A percentile compares a stretch with the other conserved stretches of the same genome.
These are phyloP conservation scores for Ceratocystis colombiana DNA, from an alignment of 2,329 filamentous ascomycete genomes.

Conservation along the genomic window DNA sequence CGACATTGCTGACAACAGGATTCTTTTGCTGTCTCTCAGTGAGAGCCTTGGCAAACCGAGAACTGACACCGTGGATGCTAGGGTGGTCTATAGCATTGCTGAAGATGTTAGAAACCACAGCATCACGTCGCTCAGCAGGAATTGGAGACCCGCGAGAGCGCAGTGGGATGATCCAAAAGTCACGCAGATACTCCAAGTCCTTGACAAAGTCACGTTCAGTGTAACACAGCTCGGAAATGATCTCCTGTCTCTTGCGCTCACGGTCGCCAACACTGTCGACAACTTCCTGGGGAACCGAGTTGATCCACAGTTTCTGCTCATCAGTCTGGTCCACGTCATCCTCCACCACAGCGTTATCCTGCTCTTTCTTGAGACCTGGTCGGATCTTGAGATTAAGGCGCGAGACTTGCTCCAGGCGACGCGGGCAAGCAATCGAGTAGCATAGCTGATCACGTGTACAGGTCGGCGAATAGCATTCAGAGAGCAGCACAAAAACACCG, in stretches of 20 bases:
- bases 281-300: slow-evolving; percentile 90
- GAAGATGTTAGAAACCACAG: slow-evolving; percentile 89
- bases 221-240: slow-evolving; percentile 97
- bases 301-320: slow-evolving; percentile 98
- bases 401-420: slow-evolving; percentile 88
- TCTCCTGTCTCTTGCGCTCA: slow-evolving; percentile 95
- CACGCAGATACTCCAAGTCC: slow-evolving; percentile 90
- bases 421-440: slow-evolving; percentile 94
- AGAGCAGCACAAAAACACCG: slow-evolving; percentile 89
- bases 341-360: slow-evolving; percentile 53
- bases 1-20: slow-evolving; percentile 78
- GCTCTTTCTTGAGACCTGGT: slow-evolving; percentile 65
- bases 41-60: slow-evolving; percentile 73
- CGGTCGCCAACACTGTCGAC: slow-evolving; percentile 79
- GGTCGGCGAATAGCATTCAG: slow-evolving; percentile 95
- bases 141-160: slow-evolving; percentile 76
- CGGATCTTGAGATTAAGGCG: slow-evolving; percentile 87
- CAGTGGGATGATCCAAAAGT: slow-evolving; percentile 96
- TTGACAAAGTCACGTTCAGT: slow-evolving; percentile 98
- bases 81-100: slow-evolving; percentile 81
- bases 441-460: slow-evolving; percentile 92
- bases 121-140: slow-evolving; percentile 74
- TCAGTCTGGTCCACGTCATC: slow-evolving; percentile 76
- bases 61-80: slow-evolving; percentile 80
- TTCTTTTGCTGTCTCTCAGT: slow-evolving; percentile 84